Evolutionary conservation across 1,284 basidiomycete genomes (phyloP), one percentile per base, ranked within the genome.

Genomic region (Ganoderma multipileum): DNA sequence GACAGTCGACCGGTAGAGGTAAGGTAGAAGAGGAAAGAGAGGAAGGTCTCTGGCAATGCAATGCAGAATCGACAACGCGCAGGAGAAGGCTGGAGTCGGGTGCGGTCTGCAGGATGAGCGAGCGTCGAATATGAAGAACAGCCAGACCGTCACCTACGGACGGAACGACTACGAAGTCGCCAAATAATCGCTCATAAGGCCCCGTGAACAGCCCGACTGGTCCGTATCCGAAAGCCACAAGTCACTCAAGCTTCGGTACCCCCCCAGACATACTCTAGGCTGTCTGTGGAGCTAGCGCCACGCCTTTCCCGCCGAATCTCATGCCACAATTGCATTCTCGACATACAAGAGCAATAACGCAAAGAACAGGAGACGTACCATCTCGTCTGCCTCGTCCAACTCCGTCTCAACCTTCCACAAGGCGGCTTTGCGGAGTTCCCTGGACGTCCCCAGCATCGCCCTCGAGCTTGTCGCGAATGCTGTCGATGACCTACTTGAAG

Each of bases 341-440:
- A 14, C 23, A 26, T 1, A 26, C 44, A 36, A 16, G 39, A 60
- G 36, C 28, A 39, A 26, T 18, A 76, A 86, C 26, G 42, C 14
- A 26, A 2, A 18, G 26, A 18, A 11, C n/a, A 12, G 47, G 11
- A 50, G 23, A 69, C 75, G 70, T 75, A 93, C 96, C 88, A 99
- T 96, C 85, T 99, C 98, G 76, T 99, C 97, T 0, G 97, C 97
- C 82, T 99, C 98, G 77, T 99, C 98, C 3, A 98, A 85, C 80
- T 99, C 97, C 87, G 97, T 95, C 78, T 97, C 95, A 23, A 95
- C 94, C 70, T 95, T 85, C 72, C 97, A 86, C 72, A 99, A 82
- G 3, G 93, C 85, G 0, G 95, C 87, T 80, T 95, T 96, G 65
- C 93, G 89, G 72, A 95, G 90, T 78, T 99, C 96, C 87, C 68